These are phyloP conservation scores for Tanacetum coccineum DNA, from an alignment of 129 eudicot genomes.

Conservation along the genomic window DNA sequence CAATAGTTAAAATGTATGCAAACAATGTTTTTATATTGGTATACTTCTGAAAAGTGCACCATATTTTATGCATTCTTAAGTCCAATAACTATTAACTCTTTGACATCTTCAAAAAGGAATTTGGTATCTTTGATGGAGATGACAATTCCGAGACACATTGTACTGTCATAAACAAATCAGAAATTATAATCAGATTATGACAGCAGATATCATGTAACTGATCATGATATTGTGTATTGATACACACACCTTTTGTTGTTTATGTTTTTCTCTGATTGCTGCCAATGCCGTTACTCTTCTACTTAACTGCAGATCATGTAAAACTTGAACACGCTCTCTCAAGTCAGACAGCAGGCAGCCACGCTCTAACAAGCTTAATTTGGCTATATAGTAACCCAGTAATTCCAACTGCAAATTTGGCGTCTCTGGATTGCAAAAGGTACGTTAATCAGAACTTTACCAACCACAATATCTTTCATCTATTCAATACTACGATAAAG, in stretches of 20 bases:
- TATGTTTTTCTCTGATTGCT: slow-evolving; percentile 60
- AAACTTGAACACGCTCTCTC: no score
- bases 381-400: slow-evolving; percentile 50
- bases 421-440: slow-evolving; percentile 27
- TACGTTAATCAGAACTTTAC: slow-evolving; percentile 13
- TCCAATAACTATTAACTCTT: slow-evolving; percentile 5
- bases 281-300: no score
- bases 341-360: no score
- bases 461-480: not conserved
- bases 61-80: no score
- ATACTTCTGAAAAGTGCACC: no score
- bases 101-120: slow-evolving; percentile 35
- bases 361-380: no score
- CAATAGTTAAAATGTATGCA: no score
- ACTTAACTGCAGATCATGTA: no score
- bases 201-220: not conserved
- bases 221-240: not conserved
- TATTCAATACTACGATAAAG: not conserved
- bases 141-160: slow-evolving; percentile 52
- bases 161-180: slow-evolving; percentile 36
- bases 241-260: slow-evolving; percentile 51
- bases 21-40: no score
- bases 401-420: slow-evolving; percentile 45
- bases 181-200: slow-evolving; percentile 9
- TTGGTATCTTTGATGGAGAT: slow-evolving; percentile 45